Evolutionary conservation across 257 asterid genomes (phyloP).

Genomic region (Nicotiana sylvestris): DNA sequence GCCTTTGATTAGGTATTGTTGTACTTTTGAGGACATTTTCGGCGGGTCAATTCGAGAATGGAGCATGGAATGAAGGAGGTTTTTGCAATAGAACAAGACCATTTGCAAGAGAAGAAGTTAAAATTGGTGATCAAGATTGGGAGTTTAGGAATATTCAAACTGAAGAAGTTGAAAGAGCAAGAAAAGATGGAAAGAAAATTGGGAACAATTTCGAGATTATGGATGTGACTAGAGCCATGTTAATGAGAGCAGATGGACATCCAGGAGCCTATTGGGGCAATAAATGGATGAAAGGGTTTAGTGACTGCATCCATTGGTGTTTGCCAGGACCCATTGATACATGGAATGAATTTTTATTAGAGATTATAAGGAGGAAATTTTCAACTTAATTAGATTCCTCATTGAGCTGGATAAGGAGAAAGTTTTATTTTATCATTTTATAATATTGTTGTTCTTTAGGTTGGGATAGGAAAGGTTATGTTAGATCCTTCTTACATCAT

Average conservation of each 20-base stretch:
- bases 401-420: too few species aligned
- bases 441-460: too few species aligned
- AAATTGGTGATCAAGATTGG: background rate
- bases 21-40: conserved; percentile 35
- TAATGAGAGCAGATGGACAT: conserved; percentile 45
- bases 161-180: conserved; percentile 31
- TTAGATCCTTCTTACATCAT: too few species aligned
- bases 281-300: conserved; percentile 36
- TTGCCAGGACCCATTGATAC: conserved; percentile 49
- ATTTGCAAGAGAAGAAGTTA: conserved; percentile 14
- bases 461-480: too few species aligned
- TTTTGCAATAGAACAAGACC: conserved; percentile 39
- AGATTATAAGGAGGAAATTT: background rate
- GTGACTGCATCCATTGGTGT: conserved; percentile 56
- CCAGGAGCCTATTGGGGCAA: conserved; percentile 37
- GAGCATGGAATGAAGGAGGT: conserved; percentile 45
- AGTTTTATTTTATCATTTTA: too few species aligned
- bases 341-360: conserved; percentile 38
- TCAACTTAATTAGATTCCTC: background rate
- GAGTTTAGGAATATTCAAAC: conserved; percentile 29
- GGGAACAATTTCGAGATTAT: conserved; percentile 29
- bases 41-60: conserved; percentile 45
- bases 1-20: background rate
- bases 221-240: conserved; percentile 42
- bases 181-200: conserved; percentile 3